Base-by-base conservation (phyloP, 1,284 basidiomycete genomes). In the Apiotrichum gamsii region DNA sequence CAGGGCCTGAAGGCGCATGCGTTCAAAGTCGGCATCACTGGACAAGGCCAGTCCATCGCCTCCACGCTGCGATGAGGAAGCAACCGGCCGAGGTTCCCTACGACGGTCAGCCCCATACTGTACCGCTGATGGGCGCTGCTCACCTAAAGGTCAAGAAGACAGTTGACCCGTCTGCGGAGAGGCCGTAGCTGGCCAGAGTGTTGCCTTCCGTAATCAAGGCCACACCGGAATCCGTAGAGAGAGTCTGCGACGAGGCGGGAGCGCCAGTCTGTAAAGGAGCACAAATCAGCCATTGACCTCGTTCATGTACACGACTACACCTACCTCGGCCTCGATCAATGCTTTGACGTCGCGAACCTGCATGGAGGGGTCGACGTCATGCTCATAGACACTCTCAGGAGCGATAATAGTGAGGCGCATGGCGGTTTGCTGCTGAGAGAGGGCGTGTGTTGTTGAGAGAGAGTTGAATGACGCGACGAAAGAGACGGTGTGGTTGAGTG, bases 341-440 rank as follows among this genome's bases (percentile, higher is more conserved):
- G 87, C 90, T 78, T 84, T 84, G 31, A 94, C 82, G 65, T 90
- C 86, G 74, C 87, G 85, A 21, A 95, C 77, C 64, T 85, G 82
- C 85, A 95, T 89, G 38, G 79, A 79, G 0, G 86, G 78, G 72
- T 90, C 87, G 57, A 94, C 88, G 64, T 94, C 90, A 46, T 93
- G 68, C 48, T 77, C 72, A 66, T 83, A 90, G 0, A 81, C 77
- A 53, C 82, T 77, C 4, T 89, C 90, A n/a, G 81, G 68, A 47
- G 90, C 86, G 25, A 70, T 66, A 45, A 95, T 86, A 0, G 88
- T 90, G 54, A 95, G 75, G 59, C 82, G 77, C 88, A 94, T 93
- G 52, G 16, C n/a, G n/a, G n/a, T n/a, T n/a, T n/a, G n/a, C n/a
- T 71, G 47, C 31, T 19, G 29, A 37, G 31, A 28, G n/a, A 18